Percentiles rank a stretch among this genome's conserved stretches.
Evolutionary conservation across 306 rosid species (phyloP).

Genomic region (Quercus mongolica): DNA sequence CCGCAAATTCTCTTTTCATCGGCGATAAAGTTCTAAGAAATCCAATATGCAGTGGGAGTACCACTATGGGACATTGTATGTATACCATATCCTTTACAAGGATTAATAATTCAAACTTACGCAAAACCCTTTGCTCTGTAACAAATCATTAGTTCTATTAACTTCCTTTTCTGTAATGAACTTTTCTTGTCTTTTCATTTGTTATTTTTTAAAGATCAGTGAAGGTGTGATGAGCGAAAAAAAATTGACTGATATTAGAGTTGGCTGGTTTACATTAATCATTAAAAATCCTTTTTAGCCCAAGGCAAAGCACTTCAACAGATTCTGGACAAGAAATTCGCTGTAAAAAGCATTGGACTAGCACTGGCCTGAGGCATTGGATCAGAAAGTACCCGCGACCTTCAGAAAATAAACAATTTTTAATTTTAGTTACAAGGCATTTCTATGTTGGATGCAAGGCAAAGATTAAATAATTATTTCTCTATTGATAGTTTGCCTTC

Average conservation of each 20-base stretch:
- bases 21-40: conserved; percentile 22
- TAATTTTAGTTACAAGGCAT: no score
- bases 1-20: conserved; percentile 22
- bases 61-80: conserved; percentile 32
- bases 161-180: conserved; percentile 26
- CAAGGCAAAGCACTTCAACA: neutral
- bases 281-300: neutral
- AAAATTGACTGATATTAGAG: neutral
- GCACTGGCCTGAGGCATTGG: neutral
- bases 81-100: conserved; percentile 39
- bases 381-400: no score
- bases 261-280: neutral
- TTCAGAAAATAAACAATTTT: no score
- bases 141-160: conserved; percentile 14
- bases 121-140: conserved; percentile 23
- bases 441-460: no score
- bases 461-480: no score
- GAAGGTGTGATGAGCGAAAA: neutral
- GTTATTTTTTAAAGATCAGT: neutral
- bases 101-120: conserved; percentile 15
- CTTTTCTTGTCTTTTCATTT: conserved; percentile 4
- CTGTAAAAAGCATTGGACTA: neutral
- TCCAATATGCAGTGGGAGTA: conserved; percentile 19
- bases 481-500: no score
- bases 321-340: neutral